These are phyloP conservation scores for Thalassiosira ordinaria DNA, from an alignment of 352 stramenopile species.

Conservation along the genomic window DNA sequence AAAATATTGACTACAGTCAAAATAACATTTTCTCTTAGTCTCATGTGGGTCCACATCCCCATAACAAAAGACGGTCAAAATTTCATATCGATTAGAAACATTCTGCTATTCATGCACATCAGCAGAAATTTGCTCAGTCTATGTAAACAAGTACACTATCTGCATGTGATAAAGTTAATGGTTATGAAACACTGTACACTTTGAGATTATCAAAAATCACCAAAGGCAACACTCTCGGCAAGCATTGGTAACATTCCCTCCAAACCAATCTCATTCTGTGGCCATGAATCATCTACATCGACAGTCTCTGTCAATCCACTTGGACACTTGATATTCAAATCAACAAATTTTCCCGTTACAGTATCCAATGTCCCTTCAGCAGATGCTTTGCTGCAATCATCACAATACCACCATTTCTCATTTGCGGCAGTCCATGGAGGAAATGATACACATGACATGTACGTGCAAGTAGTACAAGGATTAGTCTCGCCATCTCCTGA, in stretches of 20 bases:
- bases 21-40: no score
- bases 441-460: constrained; percentile 81
- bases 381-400: constrained; percentile 68
- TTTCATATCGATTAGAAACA: no score
- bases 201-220: no score
- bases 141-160: no score
- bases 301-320: constrained; percentile 39
- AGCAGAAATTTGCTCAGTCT: no score
- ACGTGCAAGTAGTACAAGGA: constrained; percentile 70
- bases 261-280: constrained; percentile 46
- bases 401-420: constrained; percentile 86
- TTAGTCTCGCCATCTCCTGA: constrained; percentile 70
- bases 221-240: constrained; percentile 55
- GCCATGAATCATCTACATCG: constrained; percentile 32
- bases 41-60: no score
- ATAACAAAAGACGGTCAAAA: no score
- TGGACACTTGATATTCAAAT: constrained; percentile 58
- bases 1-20: no score
- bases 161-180: no score
- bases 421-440: constrained; percentile 67
- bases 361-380: constrained; percentile 54
- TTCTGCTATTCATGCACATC: no score
- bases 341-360: constrained; percentile 43
- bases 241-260: constrained; percentile 51
- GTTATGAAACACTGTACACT: no score